Evolutionary conservation across 768 basidiomycete genomes (phyloP).

Genomic region (Gelatoporia subvermispora): DNA sequence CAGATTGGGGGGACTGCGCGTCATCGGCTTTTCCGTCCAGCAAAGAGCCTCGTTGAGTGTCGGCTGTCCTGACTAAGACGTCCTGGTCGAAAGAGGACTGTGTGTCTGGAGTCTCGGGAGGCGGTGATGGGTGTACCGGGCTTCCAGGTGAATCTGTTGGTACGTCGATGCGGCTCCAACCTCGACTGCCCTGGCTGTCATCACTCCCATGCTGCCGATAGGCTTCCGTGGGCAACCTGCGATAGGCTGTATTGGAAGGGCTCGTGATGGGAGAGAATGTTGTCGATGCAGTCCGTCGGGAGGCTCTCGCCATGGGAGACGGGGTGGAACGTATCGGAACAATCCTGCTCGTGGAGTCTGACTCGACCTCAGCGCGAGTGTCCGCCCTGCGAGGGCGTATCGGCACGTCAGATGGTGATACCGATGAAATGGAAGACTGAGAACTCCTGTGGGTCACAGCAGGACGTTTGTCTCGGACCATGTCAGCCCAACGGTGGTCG

Average conservation of each 20-base stretch:
- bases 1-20: constrained; percentile 17
- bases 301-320: constrained; percentile 64
- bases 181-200: constrained; percentile 20
- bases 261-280: constrained; percentile 33
- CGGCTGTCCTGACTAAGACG: constrained; percentile 26
- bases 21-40: constrained; percentile 22
- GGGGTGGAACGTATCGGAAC: constrained; percentile 51
- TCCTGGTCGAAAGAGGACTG: constrained; percentile 13
- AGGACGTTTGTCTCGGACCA: constrained; percentile 17
- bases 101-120: constrained; percentile 35
- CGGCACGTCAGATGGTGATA: constrained; percentile 51
- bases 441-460: constrained; percentile 44
- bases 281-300: constrained; percentile 32
- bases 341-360: constrained; percentile 52
- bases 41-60: constrained; percentile 29
- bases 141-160: constrained; percentile 35
- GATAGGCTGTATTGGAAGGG: constrained; percentile 27
- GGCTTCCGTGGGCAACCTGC: constrained; percentile 14
- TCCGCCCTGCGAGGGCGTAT: constrained; percentile 28
- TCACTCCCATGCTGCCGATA: constrained; percentile 4
- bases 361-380: constrained; percentile 48
- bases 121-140: constrained; percentile 28
- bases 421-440: constrained; percentile 59
- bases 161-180: constrained; percentile 28
- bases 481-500: constrained; percentile 14